Evolutionary conservation across 2,329 filamentous ascomycete genomes (phyloP), one percentile per base, ranked within the genome.

Genomic region (Trichoderma sp.): DNA sequence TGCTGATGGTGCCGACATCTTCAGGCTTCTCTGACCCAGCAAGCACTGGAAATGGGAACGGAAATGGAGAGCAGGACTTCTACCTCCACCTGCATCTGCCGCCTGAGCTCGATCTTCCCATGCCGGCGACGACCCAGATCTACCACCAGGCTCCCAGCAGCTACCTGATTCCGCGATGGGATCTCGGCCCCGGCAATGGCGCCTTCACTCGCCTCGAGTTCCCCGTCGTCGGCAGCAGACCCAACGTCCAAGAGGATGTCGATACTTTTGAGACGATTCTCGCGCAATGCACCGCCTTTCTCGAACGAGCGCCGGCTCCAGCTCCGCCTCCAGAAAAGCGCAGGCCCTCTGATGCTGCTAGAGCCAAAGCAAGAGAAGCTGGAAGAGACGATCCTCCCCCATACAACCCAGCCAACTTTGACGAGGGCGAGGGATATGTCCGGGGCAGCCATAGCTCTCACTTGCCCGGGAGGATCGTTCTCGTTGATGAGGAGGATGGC

Each of bases 211-310:
- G 94, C 68, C 93, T 99, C 77, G 92, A 97, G 78, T 98, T 99
- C 74, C 94, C 94, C 0, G 79, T 85, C 3, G 83, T 92, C 29
- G 92, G 92, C 24, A 89, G 85, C 70, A 89, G 92, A 40, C 84
- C 87, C 40, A 91, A 92, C 31, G 87, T 92, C 1, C 94, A 97
- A 79, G 94, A 98, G 78, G 95, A 97, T 78, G 86, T 97, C 53
- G 94, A 97, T 77, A 98, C 95, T 0, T 98, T 97, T 76, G 95
- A 98, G 83, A 97, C 95, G 3, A 98, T 98, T 72, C 86, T 98
- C 62, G 95, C 95, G n/a, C 94, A 98, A 81, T 98, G 95, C 80
- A 98, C 95, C 2, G 93, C 95, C 2, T 98, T 99, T 79, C 87
- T 97, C 5, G 95, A 98, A 80, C 89, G 94, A 56, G 91, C 92